phyloP scores from a whole-genome alignment of 176 grass and related monocot genomes.

The Carex littledalei region DNA sequence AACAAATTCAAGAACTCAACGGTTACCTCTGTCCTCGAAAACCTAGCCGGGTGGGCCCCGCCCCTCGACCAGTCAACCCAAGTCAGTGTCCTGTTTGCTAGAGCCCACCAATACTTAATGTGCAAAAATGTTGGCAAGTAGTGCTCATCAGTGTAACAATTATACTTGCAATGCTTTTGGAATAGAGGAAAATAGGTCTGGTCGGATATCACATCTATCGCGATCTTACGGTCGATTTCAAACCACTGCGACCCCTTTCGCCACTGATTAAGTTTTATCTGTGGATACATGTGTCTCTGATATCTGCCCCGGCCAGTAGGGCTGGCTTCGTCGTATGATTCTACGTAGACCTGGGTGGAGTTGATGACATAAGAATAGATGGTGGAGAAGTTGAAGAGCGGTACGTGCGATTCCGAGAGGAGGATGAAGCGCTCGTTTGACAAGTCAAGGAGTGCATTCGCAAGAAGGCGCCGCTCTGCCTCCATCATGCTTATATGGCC shows the following conservation, averaged over 20 bases:
- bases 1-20: constrained; percentile 46
- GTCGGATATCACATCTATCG: constrained; percentile 35
- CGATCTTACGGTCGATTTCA: constrained; percentile 42
- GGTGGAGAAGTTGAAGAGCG: constrained; percentile 47
- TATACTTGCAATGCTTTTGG: constrained; percentile 31
- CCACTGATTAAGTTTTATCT: constrained; percentile 32
- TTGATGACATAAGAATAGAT: constrained; percentile 55
- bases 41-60: constrained; percentile 48
- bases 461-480: constrained; percentile 54
- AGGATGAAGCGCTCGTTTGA: constrained; percentile 58
- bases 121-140: constrained; percentile 54
- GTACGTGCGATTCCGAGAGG: constrained; percentile 50
- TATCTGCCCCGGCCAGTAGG: constrained; percentile 43
- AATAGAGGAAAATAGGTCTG: constrained; percentile 43
- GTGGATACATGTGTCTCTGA: constrained; percentile 33
- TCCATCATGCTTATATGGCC: constrained; percentile 61
- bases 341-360: constrained; percentile 35
- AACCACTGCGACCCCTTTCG: constrained; percentile 81
- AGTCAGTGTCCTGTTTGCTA: constrained; percentile 34
- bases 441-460: constrained; percentile 48
- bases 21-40: constrained; percentile 45
- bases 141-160: constrained; percentile 71
- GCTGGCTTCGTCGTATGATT: constrained; percentile 42
- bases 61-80: constrained; percentile 77
- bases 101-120: neutral